Percentiles rank a stretch among this genome's conserved stretches.
Conservation (phyloP, 148 eudicot species). For the Silene conica region DNA sequence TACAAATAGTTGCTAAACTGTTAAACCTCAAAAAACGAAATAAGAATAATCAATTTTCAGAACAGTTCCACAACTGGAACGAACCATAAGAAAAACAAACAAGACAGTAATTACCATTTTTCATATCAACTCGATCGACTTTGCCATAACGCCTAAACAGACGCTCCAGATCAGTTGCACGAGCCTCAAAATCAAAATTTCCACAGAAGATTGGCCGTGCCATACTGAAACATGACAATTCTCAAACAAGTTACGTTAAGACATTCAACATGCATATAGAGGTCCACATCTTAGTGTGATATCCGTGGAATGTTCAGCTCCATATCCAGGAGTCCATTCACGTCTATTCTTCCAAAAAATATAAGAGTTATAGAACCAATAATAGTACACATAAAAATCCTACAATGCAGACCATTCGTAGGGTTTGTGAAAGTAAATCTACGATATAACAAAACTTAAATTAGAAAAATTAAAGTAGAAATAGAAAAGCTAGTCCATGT, state of each 20-base stretch:
- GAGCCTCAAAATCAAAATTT: slow-evolving; percentile 57
- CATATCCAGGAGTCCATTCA: background rate
- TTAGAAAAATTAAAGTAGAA: no score
- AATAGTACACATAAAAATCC: background rate
- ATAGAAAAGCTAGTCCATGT: no score
- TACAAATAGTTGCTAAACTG: background rate
- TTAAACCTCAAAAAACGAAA: background rate
- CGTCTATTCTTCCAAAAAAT: background rate
- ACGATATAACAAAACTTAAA: no score
- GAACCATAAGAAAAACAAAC: background rate
- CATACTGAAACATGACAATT: slow-evolving; percentile 16
- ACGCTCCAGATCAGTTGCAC: slow-evolving; percentile 54
- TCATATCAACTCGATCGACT: slow-evolving; percentile 67
- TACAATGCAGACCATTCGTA: background rate
- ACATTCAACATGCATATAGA: background rate
- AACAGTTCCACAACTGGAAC: background rate
- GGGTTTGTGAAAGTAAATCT: no score
- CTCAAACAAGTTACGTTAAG: background rate
- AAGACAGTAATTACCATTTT: slow-evolving; percentile 40
- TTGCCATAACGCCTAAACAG: slow-evolving; percentile 55
- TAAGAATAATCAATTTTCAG: background rate
- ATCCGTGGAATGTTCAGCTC: background rate
- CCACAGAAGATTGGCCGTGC: slow-evolving; percentile 64
- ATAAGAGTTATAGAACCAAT: background rate
- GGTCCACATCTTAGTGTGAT: background rate